Base-by-base conservation (phyloP, 2,329 filamentous ascomycete species). In the Diplocarpon rosae region DNA sequence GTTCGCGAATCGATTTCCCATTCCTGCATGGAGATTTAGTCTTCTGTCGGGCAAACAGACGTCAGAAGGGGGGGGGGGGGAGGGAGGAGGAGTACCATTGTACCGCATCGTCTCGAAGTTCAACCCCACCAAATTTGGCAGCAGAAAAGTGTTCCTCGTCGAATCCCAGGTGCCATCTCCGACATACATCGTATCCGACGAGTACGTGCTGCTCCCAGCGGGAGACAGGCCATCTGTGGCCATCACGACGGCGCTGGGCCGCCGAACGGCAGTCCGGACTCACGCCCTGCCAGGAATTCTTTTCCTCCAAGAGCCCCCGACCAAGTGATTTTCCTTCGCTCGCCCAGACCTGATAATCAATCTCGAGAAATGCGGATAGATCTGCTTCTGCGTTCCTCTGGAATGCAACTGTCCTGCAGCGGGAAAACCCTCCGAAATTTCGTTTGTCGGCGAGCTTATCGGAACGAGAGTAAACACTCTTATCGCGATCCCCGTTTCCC, bases 141-240 rank as follows among this genome's bases (percentile, higher is more conserved):
- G 66, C 43, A 92, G 67, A 61, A 90, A 92, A 14, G 75, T 79
- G 59, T 89, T 86, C 60, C 81, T 81, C 47, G 73, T 70, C 46
- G 82, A 81, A 57, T 89, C 82, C 85, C 85, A 92, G 29, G 85
- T 90, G 16, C 85, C 85, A 61, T 90, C 85, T 51, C 85, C 85
- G 13, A 90, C 84, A 44, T 69, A 72, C 71, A 89, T 70, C n/a
- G 79, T 85, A 58, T 80, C 71, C 41, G 83, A 87, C 55, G 73
- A 71, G 65, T 90, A 90, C 53, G 72, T 76, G 61, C 78, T 81
- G 63, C 78, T 78, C 59, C 85, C 85, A 39, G 85, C 74, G 52
- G 81, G 72, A 29, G 59, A 57, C 33, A 63, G 51, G 35, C 52
- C 50, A 46, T 62, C 55, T 20, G 39, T 37, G 39, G 58, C 57